Evolutionary conservation across 2,329 filamentous ascomycete genomes (phyloP), one percentile per base, ranked within the genome.

Genomic region (Aphanoascus verrucosus): DNA sequence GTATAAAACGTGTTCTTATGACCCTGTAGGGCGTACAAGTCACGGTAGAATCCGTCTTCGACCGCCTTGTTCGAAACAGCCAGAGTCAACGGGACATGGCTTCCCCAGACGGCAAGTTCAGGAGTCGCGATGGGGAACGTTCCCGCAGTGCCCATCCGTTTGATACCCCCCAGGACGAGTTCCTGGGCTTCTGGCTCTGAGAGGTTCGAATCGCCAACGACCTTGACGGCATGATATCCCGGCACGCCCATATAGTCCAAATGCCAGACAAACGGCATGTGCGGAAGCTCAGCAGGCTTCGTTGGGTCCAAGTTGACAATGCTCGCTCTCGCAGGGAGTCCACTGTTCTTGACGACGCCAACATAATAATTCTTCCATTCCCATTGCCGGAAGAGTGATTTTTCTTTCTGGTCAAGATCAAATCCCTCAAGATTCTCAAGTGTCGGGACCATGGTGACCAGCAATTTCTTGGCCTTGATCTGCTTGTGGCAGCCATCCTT

Each of bases 381-480:
- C 40, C 71, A 69, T 49, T 71, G 63, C 1, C 52, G 19, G 49
- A 76, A 74, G 5, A 74, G 23, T 0, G 38, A 15, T 1, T 5
- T 49, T 54, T 76, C 72, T 0, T 58, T 19, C 0, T 43, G 1
- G 41, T 58, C 61, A 6, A 74, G 58, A 55, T 69, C 68, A 57
- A 71, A 70, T 1, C 59, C 60, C 0, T 49, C 2, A 8, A 75
- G 63, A 43, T 65, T 66, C 0, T 64, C 56, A 5, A 68, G 46
- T 31, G 62, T 63, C 2, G 72, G 72, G 0, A 72, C 72, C n/a
- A 71, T 66, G 14, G 70, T 65, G 19, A 72, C 62, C 6, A 77
- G 56, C 2, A 77, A 53, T 47, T 71, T 68, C 35, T 65, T 65
- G 9, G 71, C 69, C 23, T 61, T 54, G 40, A 76, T 63, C 5